Base-by-base conservation (phyloP, 2,329 filamentous ascomycete genomes). In the Fonsecaea nubica region DNA sequence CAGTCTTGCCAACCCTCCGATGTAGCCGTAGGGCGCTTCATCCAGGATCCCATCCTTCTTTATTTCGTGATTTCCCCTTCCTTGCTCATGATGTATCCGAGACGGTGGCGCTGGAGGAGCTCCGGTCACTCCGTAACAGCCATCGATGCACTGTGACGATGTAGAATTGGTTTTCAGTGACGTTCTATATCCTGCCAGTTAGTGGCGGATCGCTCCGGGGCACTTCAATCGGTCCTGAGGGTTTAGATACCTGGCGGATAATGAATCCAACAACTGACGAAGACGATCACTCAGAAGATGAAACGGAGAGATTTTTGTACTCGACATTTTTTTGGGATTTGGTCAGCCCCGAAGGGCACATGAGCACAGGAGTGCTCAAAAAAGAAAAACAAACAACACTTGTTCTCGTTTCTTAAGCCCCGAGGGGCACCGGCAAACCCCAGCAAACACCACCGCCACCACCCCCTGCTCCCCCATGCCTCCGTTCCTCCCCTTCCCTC, bases 351-450 rank as follows among this genome's bases (percentile, higher is more conserved):
- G 18, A 25, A 50, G 18, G 45, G 45, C 18, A 50, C 45, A 50
- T 4, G 18, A 50, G 45, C 45, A 50, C 45, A 50, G 45, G 9
- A 50, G 45, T 50, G 45, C 45, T 50, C 45, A 58, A 50, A 53
- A 54, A 58, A 30, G 18, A 21, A 38, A 12, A 42, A 40, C 10
- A 58, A 59, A 45, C 18, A 30, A 59, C 42, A 58, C 36, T n/a
- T 30, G 18, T 50, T 30, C 3, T 30, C 45, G 33, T 45, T 42
- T 13, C 42, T 35, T 50, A 13, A 59, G 57, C 57, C 40, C 57
- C 40, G 40, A 48, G 50, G 57, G 57, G 57, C 57, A 45, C 57
- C 30, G 42, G 32, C 40, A 25, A 59, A 21, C 40, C 40, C 57
- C 9, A 59, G 30, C 57, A 48, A 50, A 15, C 30, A n/a, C 8